Percentiles rank a stretch among this genome's conserved stretches.
Evolutionary conservation across 495 filamentous ascomycete genomes (phyloP).

Genomic region (Hyaloscypha hepaticicola): DNA sequence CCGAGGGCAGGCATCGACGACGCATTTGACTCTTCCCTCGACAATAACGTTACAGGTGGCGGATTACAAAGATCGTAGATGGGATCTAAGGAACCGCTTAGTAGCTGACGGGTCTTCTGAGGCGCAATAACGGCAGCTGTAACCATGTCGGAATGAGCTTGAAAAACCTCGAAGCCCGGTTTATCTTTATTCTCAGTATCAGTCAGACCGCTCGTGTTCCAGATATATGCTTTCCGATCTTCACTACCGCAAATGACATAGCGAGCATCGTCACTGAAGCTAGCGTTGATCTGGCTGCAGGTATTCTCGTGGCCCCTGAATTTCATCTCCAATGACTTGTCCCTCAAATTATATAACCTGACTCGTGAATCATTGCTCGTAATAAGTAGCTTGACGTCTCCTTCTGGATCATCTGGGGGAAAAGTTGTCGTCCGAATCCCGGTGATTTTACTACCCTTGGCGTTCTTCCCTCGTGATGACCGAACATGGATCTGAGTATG

Average conservation of each 20-base stretch:
- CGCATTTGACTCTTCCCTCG: conserved; percentile 58
- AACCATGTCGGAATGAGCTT: conserved; percentile 84
- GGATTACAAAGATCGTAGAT: conserved; percentile 97
- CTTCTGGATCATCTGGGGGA: conserved; percentile 59
- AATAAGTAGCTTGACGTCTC: conserved; percentile 81
- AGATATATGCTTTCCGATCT: conserved; percentile 85
- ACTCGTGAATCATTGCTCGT: conserved; percentile 95
- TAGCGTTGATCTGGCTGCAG: conserved; percentile 88
- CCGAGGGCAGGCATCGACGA: conserved; percentile 27
- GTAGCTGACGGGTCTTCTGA: conserved; percentile 68
- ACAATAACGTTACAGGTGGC: conserved; percentile 81
- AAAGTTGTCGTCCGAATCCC: conserved; percentile 77
- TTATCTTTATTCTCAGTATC: conserved; percentile 71
- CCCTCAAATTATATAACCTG: conserved; percentile 82
- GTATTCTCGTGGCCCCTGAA: conserved; percentile 91
- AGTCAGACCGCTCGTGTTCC: conserved; percentile 60
- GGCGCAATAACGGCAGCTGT: conserved; percentile 87
- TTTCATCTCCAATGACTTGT: conserved; percentile 83
- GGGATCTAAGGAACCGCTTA: conserved; percentile 82
- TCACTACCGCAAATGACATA: conserved; percentile 95
- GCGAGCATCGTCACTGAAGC: conserved; percentile 82
- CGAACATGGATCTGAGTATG: conserved; percentile 85
- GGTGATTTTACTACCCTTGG: conserved; percentile 96
- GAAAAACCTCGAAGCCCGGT: conserved; percentile 79
- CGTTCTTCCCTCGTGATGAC: conserved; percentile 86